Evolutionary conservation across 139 green algal species (phyloP).

Genomic region (Desmodesmus armatus): DNA sequence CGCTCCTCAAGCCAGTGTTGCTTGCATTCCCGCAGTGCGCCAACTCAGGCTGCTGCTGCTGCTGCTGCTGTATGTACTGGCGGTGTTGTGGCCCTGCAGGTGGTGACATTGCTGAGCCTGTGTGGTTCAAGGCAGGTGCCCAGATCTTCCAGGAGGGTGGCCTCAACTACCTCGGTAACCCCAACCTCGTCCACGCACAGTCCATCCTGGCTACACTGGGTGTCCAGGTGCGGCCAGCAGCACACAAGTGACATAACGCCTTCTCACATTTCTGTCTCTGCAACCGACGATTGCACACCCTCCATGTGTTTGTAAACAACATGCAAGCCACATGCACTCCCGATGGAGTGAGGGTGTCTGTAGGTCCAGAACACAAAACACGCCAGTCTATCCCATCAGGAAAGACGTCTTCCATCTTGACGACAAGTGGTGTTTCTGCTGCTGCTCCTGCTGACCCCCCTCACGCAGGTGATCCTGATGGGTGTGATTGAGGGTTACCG

Average conservation of each 20-base stretch:
- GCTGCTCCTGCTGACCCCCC: slow-evolving; percentile 62
- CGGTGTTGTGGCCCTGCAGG: slow-evolving; percentile 12
- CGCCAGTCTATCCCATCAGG: background rate
- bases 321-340: too few relatives aligned
- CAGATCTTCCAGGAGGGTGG: slow-evolving; percentile 92
- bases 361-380: background rate
- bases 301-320: background rate
- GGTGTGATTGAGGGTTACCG: slow-evolving; percentile 89
- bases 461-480: slow-evolving; percentile 91
- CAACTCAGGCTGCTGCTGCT: background rate
- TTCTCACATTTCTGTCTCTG: background rate
- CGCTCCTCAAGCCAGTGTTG: background rate
- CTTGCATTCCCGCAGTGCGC: background rate
- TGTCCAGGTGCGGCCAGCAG: slow-evolving; percentile 92
- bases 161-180: slow-evolving; percentile 96
- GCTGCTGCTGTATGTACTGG: too few relatives aligned
- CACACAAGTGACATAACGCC: background rate
- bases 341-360: background rate
- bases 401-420: background rate
- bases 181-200: slow-evolving; percentile 94
- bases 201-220: slow-evolving; percentile 92
- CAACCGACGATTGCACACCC: background rate
- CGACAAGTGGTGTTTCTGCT: background rate
- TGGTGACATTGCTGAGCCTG: slow-evolving; percentile 74
- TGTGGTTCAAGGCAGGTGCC: slow-evolving; percentile 97